Evolutionary conservation across 179 eudicot genomes (phyloP).

Genomic region (Pouteria campechiana): DNA sequence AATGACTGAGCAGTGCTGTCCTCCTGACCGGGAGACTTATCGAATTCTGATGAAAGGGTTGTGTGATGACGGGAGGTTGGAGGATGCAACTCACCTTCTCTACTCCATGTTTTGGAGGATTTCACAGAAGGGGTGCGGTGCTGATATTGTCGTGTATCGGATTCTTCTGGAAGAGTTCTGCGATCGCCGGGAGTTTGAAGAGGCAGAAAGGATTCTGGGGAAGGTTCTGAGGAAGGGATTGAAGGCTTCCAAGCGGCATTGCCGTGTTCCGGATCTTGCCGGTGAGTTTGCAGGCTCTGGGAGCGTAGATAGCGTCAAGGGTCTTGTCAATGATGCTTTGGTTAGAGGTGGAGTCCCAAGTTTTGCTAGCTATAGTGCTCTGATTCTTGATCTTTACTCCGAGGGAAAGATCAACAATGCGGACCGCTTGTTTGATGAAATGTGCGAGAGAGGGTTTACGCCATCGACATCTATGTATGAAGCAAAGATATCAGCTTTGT

Average conservation of each 20-base stretch:
- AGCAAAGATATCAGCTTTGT: slow-evolving; percentile 61
- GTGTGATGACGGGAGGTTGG: slow-evolving; percentile 57
- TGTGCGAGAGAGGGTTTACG: slow-evolving; percentile 53
- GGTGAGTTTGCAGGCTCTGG: slow-evolving; percentile 17
- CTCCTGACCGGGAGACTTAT: slow-evolving; percentile 61
- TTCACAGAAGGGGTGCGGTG: slow-evolving; percentile 86
- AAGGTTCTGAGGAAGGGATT: slow-evolving; percentile 78
- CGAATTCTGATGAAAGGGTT: slow-evolving; percentile 70
- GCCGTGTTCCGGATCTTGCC: slow-evolving; percentile 32
- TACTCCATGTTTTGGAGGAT: slow-evolving; percentile 89
- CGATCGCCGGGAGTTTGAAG: slow-evolving; percentile 43
- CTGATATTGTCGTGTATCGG: slow-evolving; percentile 59
- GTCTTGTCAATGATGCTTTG: slow-evolving; percentile 53
- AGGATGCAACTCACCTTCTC: slow-evolving; percentile 78
- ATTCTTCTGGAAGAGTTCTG: slow-evolving; percentile 56
- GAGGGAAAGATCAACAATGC: slow-evolving; percentile 59
- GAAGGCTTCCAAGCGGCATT: slow-evolving; percentile 41
- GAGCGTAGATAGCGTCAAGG: slow-evolving; percentile 32
- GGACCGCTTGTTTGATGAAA: slow-evolving; percentile 39
- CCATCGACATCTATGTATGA: slow-evolving; percentile 39
- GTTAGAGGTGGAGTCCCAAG: slow-evolving; percentile 59
- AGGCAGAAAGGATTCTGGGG: slow-evolving; percentile 60
- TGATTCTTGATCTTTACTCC: slow-evolving; percentile 51
- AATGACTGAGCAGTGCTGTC: slow-evolving; percentile 53
- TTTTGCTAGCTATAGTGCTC: slow-evolving; percentile 48